Conservation (phyloP, 805 yeast species). For the Candida patagonica region DNA sequence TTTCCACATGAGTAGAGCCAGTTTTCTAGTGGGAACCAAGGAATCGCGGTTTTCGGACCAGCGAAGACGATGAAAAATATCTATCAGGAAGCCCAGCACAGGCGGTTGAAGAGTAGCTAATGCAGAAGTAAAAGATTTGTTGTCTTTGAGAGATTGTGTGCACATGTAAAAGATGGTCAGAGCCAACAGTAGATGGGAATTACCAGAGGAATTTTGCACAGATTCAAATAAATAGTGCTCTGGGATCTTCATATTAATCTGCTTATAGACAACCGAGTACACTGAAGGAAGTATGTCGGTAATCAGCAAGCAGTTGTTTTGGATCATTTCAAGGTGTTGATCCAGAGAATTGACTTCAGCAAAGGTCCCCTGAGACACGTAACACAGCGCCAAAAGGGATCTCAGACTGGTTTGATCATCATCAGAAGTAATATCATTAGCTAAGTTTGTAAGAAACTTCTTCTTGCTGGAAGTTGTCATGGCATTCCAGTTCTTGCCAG, state of each 20-base stretch:
- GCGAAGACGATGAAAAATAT: conserved; percentile 57
- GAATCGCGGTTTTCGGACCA: conserved; percentile 38
- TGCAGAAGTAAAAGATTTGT: conserved; percentile 14
- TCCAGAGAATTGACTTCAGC: conserved; percentile 18
- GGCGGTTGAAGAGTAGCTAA: conserved; percentile 23
- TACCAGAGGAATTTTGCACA: background rate
- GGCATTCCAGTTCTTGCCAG: background rate
- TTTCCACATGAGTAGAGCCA: conserved; percentile 46
- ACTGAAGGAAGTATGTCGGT: background rate
- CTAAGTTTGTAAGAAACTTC: background rate
- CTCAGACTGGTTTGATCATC: background rate
- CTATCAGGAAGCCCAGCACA: conserved; percentile 37
- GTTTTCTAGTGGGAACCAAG: conserved; percentile 32
- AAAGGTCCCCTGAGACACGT: conserved; percentile 26
- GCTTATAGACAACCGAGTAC: background rate
- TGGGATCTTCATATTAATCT: background rate
- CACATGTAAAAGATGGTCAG: conserved; percentile 23
- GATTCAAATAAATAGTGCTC: background rate
- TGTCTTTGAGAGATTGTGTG: conserved; percentile 8
- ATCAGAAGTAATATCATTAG: background rate
- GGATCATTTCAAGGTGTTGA: conserved; percentile 22
- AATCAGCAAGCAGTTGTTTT: conserved; percentile 19
- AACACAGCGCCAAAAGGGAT: conserved; percentile 17
- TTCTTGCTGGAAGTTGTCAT: background rate
- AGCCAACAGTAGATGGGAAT: conserved; percentile 2